Percentiles rank a stretch among this genome's conserved stretches.
Evolutionary conservation across 2,329 filamentous ascomycete species (phyloP).

Genomic region (Talaromyces amestolkiae): DNA sequence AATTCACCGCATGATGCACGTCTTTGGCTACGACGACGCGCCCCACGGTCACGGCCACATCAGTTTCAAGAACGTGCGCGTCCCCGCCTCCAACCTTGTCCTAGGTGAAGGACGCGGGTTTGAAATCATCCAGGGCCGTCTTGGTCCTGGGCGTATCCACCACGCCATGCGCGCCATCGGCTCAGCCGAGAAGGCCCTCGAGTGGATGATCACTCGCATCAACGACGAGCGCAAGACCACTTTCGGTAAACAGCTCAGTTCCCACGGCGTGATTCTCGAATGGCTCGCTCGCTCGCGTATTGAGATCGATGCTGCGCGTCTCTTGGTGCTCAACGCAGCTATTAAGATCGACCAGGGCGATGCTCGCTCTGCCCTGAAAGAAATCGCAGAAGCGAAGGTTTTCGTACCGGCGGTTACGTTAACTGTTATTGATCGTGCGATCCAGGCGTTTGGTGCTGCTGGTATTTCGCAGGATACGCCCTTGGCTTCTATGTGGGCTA

Average conservation of each 20-base stretch:
- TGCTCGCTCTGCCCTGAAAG: slow-evolving; percentile 83
- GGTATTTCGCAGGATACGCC: slow-evolving; percentile 95
- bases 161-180: slow-evolving; percentile 96
- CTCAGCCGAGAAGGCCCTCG: slow-evolving; percentile 82
- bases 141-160: slow-evolving; percentile 94
- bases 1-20: slow-evolving; percentile 88
- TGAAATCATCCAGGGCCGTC: slow-evolving; percentile 95
- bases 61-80: slow-evolving; percentile 82
- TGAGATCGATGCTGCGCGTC: slow-evolving; percentile 87
- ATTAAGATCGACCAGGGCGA: slow-evolving; percentile 88
- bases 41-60: slow-evolving; percentile 96
- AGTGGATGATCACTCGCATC: slow-evolving; percentile 91
- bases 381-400: slow-evolving; percentile 95
- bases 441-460: slow-evolving; percentile 87
- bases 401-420: slow-evolving; percentile 79
- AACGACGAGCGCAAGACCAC: slow-evolving; percentile 89
- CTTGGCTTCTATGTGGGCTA: slow-evolving; percentile 77
- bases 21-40: slow-evolving; percentile 97
- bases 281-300: slow-evolving; percentile 90
- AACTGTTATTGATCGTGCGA: slow-evolving; percentile 86
- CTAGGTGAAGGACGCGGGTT: slow-evolving; percentile 92
- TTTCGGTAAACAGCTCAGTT: slow-evolving; percentile 80
- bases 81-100: slow-evolving; percentile 79
- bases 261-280: slow-evolving; percentile 92
- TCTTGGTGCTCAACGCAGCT: slow-evolving; percentile 90